Evolutionary conservation across 2,329 filamentous ascomycete species (phyloP).

Genomic region (Dothideomycetidae sp.): DNA sequence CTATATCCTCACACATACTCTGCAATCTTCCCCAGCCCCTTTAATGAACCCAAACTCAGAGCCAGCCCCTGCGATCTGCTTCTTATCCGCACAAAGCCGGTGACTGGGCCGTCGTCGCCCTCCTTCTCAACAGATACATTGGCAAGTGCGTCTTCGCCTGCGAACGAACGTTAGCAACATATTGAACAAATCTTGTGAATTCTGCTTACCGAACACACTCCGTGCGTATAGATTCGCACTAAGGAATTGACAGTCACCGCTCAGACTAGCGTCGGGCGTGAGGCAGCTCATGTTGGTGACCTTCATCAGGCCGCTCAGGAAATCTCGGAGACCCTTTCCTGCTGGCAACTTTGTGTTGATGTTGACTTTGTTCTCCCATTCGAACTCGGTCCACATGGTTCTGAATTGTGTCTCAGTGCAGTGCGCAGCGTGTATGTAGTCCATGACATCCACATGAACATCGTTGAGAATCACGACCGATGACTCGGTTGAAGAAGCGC

Average conservation of each 20-base stretch:
- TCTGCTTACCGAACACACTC: conserved; percentile 85
- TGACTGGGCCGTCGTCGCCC: conserved; percentile 85
- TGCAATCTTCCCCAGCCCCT: conserved; percentile 67
- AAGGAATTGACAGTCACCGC: conserved; percentile 95
- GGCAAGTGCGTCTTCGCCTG: conserved; percentile 94
- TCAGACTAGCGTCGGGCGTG: conserved; percentile 88
- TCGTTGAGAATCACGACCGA: conserved; percentile 98
- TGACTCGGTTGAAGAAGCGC: conserved; percentile 77
- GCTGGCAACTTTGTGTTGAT: conserved; percentile 70
- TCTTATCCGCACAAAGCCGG: conserved; percentile 93
- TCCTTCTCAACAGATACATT: conserved; percentile 98
- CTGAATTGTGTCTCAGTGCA: conserved; percentile 98
- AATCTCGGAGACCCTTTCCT: conserved; percentile 80
- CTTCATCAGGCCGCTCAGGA: conserved; percentile 88
- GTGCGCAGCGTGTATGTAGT: conserved; percentile 94
- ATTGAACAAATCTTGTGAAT: not conserved
- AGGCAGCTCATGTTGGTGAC: conserved; percentile 98
- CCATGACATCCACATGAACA: conserved; percentile 98
- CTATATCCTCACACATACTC: conserved; percentile 15
- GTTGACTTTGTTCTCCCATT: conserved; percentile 99
- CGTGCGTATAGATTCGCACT: conserved; percentile 93
- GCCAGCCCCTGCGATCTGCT: conserved; percentile 92
- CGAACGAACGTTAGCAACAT: conserved; percentile 12
- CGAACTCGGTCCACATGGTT: conserved; percentile 99
- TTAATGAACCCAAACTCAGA: conserved; percentile 82